These are phyloP conservation scores for Urochloa ruziziensis DNA, from an alignment of 176 grass and related monocot genomes.

Conservation along the genomic window DNA sequence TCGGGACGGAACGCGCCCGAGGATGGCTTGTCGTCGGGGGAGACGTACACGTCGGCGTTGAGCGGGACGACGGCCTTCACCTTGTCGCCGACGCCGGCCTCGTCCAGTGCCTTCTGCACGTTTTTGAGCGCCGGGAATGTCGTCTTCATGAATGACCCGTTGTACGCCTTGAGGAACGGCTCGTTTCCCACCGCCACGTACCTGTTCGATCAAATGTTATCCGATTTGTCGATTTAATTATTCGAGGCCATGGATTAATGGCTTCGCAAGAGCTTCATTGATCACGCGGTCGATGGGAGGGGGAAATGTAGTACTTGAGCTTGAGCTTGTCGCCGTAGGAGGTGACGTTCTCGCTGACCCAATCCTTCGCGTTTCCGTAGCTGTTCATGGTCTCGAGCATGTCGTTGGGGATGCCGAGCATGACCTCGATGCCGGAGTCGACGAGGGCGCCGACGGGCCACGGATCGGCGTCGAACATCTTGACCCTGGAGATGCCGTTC, in stretches of 20 bases:
- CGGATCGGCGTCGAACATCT: constrained; percentile 73
- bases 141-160: constrained; percentile 59
- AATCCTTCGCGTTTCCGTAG: constrained; percentile 55
- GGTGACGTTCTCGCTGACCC: constrained; percentile 80
- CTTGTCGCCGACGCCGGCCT: constrained; percentile 44
- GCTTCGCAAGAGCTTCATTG: background rate
- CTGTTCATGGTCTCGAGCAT: constrained; percentile 61
- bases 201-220: constrained; percentile 26
- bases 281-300: background rate
- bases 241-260: background rate
- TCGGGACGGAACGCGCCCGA: constrained; percentile 64
- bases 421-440: constrained; percentile 69
- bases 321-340: constrained; percentile 53
- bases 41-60: constrained; percentile 78
- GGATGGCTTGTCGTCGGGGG: constrained; percentile 56
- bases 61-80: constrained; percentile 69
- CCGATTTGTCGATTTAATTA: background rate
- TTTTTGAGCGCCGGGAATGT: constrained; percentile 76
- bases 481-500: constrained; percentile 63
- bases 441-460: constrained; percentile 63
- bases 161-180: constrained; percentile 76
- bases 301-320: constrained; percentile 40
- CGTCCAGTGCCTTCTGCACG: constrained; percentile 75
- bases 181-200: constrained; percentile 88
- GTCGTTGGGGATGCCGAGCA: constrained; percentile 78